Percentiles rank a stretch among this genome's conserved stretches.
Conservation (phyloP, 495 filamentous ascomycete species). For the Podospora bellae-mahoneyi region DNA sequence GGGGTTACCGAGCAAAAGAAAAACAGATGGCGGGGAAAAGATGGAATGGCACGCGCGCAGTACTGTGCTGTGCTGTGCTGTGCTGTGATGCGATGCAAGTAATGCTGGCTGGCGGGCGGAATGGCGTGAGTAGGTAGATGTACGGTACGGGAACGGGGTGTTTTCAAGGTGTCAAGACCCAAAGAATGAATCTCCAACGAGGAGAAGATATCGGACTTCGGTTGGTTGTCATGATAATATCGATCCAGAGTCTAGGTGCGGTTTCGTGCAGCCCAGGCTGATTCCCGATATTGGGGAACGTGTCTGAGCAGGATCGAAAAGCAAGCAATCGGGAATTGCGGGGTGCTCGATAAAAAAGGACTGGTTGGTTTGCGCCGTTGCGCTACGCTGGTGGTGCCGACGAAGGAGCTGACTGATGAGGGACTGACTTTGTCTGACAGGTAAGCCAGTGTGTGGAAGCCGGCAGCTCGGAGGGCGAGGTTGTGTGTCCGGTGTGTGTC, state of each 20-base stretch:
- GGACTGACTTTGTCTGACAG: slow-evolving; percentile 4
- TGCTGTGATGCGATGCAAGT: background rate
- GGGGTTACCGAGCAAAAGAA: slow-evolving; percentile 28
- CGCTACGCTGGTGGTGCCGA: slow-evolving; percentile 9
- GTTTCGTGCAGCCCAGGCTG: slow-evolving; percentile 40
- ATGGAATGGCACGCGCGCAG: background rate
- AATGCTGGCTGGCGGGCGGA: background rate
- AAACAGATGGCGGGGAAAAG: slow-evolving; percentile 21
- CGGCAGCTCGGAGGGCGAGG: slow-evolving; percentile 23
- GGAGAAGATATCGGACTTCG: slow-evolving; percentile 51
- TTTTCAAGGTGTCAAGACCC: slow-evolving; percentile 47
- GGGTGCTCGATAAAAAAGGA: slow-evolving; percentile 10
- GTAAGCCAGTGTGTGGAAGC: slow-evolving; percentile 16
- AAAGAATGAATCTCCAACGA: slow-evolving; percentile 52
- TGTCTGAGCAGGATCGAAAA: slow-evolving; percentile 19
- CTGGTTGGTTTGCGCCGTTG: slow-evolving; percentile 24
- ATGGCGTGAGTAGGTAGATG: background rate
- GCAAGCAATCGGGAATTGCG: slow-evolving; percentile 16
- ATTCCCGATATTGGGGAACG: slow-evolving; percentile 36
- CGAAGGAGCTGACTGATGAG: slow-evolving; percentile 20
- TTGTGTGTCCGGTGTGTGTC: slow-evolving; percentile 10
- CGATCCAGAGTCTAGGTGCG: slow-evolving; percentile 30
- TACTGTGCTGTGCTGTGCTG: no score
- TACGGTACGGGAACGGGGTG: background rate
- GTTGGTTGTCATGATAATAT: slow-evolving; percentile 58